Percentiles rank a stretch among this genome's conserved stretches.
phyloP scores from a whole-genome alignment of 2,329 filamentous ascomycete species.

The Calonectria fujianensis region DNA sequence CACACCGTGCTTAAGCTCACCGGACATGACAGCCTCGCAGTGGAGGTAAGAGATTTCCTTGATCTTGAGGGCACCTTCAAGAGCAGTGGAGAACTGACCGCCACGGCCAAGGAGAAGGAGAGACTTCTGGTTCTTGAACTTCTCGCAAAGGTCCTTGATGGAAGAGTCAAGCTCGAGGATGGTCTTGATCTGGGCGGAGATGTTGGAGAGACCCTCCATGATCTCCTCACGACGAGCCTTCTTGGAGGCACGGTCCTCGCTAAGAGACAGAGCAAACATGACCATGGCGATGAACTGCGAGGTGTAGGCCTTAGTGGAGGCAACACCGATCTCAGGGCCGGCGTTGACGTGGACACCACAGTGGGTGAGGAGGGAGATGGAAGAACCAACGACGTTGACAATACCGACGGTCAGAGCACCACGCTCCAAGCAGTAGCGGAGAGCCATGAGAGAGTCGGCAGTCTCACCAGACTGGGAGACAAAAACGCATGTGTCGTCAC shows the following conservation, averaged over 20 bases:
- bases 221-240: constrained; percentile 93
- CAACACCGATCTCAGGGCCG: constrained; percentile 98
- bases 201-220: constrained; percentile 91
- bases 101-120: constrained; percentile 94
- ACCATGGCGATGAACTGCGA: constrained; percentile 99
- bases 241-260: constrained; percentile 97
- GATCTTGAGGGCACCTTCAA: constrained; percentile 98
- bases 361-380: constrained; percentile 98
- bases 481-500: constrained; percentile 99
- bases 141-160: constrained; percentile 95
- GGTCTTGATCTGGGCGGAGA: constrained; percentile 93
- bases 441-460: constrained; percentile 96
- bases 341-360: constrained; percentile 99
- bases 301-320: constrained; percentile 99
- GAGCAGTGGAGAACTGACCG: constrained; percentile 95
- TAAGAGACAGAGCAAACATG: constrained; percentile 98
- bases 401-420: constrained; percentile 98
- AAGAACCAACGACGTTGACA: constrained; percentile 98
- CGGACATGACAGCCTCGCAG: constrained; percentile 99
- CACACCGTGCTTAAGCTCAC: constrained; percentile 99
- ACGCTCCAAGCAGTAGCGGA: constrained; percentile 98
- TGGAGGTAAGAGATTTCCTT: constrained; percentile 99
- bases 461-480: constrained; percentile 99
- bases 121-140: constrained; percentile 98
- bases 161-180: constrained; percentile 93